Evolutionary conservation across 208 protist genomes (phyloP).

Genomic region (Endotrypanum monterogeii): DNA sequence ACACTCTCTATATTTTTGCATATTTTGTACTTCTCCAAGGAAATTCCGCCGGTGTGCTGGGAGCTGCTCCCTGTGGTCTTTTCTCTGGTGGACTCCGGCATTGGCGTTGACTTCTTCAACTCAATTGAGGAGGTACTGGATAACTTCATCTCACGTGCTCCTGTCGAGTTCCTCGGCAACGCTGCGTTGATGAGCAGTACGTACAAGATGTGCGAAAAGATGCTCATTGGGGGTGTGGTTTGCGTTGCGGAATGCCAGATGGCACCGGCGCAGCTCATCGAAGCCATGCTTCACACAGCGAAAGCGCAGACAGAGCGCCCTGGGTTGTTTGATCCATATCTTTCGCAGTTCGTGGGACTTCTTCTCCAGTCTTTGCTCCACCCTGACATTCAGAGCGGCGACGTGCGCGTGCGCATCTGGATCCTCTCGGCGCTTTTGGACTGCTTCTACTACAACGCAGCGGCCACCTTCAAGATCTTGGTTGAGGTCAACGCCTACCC

Average conservation of each 20-base stretch:
- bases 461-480: conserved; percentile 57
- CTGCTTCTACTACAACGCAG: conserved; percentile 86
- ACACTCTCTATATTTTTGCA: conserved; percentile 73
- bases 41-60: conserved; percentile 69
- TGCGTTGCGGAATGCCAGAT: conserved; percentile 54
- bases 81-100: conserved; percentile 63
- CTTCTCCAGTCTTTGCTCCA: conserved; percentile 76
- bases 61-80: conserved; percentile 70
- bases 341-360: conserved; percentile 60
- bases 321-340: conserved; percentile 56
- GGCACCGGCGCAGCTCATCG: conserved; percentile 77
- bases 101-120: conserved; percentile 86
- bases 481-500: conserved; percentile 54
- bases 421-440: conserved; percentile 83
- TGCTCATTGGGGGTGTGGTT: conserved; percentile 67
- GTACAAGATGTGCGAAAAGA: conserved; percentile 77
- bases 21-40: conserved; percentile 68
- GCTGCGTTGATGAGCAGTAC: conserved; percentile 69
- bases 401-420: conserved; percentile 76
- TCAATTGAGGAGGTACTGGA: conserved; percentile 85
- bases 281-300: conserved; percentile 86
- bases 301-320: conserved; percentile 49
- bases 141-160: conserved; percentile 74
- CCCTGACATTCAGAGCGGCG: conserved; percentile 44
- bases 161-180: conserved; percentile 68